These are phyloP conservation scores for Beauveria rudraprayagi DNA, from an alignment of 2,329 filamentous ascomycete genomes.

Conservation along the genomic window DNA sequence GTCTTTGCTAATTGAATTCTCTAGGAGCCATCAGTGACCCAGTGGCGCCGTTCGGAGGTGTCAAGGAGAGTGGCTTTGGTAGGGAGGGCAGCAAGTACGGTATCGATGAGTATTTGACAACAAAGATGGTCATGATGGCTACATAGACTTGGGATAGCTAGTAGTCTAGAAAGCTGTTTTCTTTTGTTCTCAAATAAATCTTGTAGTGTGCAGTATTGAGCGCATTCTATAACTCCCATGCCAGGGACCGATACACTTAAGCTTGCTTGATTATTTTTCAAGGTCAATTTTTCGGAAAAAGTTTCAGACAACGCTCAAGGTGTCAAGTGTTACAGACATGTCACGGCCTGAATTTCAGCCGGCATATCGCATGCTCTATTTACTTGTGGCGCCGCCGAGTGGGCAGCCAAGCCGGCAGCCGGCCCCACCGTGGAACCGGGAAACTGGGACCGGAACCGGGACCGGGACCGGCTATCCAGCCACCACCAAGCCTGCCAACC, in stretches of 20 bases:
- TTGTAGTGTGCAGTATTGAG: too few relatives aligned
- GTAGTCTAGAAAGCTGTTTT: too few relatives aligned
- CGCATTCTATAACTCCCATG: too few relatives aligned
- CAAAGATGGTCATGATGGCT: constrained; percentile 49
- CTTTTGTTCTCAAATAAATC: too few relatives aligned
- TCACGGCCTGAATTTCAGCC: background rate
- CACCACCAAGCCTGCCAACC: background rate
- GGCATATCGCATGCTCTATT: background rate
- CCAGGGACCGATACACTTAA: too few relatives aligned
- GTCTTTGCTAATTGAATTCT: background rate
- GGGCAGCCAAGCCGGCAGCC: constrained; percentile 1
- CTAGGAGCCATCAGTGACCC: constrained; percentile 45
- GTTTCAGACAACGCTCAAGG: too few relatives aligned
- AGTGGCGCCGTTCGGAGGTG: constrained; percentile 25
- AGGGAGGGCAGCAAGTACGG: constrained; percentile 60
- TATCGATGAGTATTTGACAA: constrained; percentile 65
- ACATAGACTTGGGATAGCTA: background rate
- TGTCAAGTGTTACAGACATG: background rate
- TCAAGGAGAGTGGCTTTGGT: constrained; percentile 26
- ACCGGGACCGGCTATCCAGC: constrained; percentile 6
- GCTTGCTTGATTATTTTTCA: too few relatives aligned
- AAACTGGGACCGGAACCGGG: constrained; percentile 3
- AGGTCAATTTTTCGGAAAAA: background rate
- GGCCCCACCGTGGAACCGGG: background rate
- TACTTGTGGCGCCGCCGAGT: background rate